phyloP scores from a whole-genome alignment of 768 basidiomycete genomes.

The Hydnomerulius pinastri region DNA sequence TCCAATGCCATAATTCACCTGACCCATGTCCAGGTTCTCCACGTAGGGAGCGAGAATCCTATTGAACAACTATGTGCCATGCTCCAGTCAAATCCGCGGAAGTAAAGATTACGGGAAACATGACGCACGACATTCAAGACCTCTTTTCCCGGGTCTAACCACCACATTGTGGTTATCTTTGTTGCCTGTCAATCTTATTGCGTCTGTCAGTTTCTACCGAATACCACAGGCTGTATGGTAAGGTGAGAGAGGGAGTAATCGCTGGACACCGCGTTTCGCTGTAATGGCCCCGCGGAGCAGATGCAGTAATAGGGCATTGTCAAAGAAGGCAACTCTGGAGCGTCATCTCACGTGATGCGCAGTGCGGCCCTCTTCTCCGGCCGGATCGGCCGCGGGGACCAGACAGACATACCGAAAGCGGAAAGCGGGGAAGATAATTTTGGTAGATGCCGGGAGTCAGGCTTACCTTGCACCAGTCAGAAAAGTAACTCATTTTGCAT shows the following conservation, averaged over 20 bases:
- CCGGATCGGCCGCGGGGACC: no score
- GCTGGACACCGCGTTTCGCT: no score
- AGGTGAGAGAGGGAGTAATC: background rate
- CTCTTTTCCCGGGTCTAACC: slow-evolving; percentile 86
- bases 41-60: slow-evolving; percentile 93
- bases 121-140: slow-evolving; percentile 72
- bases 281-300: background rate
- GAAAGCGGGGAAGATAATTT: no score
- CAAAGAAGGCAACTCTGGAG: slow-evolving; percentile 21
- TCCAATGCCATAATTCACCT: slow-evolving; percentile 91
- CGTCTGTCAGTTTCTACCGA: no score
- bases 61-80: slow-evolving; percentile 66
- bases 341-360: slow-evolving; percentile 35
- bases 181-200: background rate
- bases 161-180: slow-evolving; percentile 63
- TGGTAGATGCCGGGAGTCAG: no score
- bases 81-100: background rate
- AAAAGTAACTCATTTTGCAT: no score
- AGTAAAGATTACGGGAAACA: background rate
- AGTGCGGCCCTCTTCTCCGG: no score
- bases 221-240: no score
- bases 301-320: slow-evolving; percentile 28
- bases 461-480: no score
- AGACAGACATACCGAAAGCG: no score
- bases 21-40: slow-evolving; percentile 92